A percentile compares a stretch with the other conserved stretches of the same genome.
phyloP scores from a whole-genome alignment of 2,329 filamentous ascomycete genomes.

The Cladosporium oxysporum region DNA sequence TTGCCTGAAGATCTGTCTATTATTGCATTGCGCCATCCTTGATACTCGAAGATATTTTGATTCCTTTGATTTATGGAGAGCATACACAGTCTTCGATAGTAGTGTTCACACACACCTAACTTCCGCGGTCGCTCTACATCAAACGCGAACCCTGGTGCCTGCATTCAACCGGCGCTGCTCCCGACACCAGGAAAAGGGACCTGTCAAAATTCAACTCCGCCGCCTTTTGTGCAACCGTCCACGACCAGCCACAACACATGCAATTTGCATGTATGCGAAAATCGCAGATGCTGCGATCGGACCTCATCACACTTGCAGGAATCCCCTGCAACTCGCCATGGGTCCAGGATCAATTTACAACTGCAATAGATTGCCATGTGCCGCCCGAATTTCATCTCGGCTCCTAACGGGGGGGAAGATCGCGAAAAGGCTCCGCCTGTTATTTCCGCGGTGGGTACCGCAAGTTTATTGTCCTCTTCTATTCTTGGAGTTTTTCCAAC shows the following conservation, averaged over 20 bases:
- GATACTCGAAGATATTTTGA: background rate
- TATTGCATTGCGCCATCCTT: background rate
- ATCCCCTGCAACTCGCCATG: background rate
- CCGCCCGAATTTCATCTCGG: background rate
- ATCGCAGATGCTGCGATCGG: background rate
- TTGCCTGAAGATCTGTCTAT: background rate
- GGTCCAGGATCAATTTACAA: background rate
- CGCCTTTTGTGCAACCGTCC: background rate
- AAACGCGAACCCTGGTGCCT: background rate
- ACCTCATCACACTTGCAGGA: background rate
- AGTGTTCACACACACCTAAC: background rate
- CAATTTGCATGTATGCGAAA: background rate
- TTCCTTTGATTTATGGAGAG: background rate
- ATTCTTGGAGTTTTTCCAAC: background rate
- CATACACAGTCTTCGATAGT: background rate
- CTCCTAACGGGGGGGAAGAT: background rate
- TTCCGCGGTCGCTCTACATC: background rate
- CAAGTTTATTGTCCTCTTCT: background rate
- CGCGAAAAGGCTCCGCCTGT: background rate
- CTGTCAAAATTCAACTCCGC: background rate
- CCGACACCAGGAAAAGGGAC: background rate
- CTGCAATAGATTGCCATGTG: background rate
- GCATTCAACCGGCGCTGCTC: background rate
- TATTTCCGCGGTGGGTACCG: background rate
- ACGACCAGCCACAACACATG: background rate